Conservation (phyloP, 83 land plant genomes). For the Thuja plicata region DNA sequence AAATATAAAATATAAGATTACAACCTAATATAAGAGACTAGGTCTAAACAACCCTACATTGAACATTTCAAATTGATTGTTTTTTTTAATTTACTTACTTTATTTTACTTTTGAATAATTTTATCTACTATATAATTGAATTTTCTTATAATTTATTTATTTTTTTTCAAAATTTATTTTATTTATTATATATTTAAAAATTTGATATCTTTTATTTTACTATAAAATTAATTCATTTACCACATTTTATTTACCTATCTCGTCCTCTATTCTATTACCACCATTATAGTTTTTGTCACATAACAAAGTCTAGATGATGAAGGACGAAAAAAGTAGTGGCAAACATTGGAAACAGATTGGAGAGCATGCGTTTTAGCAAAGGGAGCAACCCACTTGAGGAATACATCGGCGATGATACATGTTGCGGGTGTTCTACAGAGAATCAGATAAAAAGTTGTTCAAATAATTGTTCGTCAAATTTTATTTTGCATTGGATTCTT, state of each 20-base stretch:
- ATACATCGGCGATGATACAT: slow-evolving; percentile 35
- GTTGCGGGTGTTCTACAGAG: neutral
- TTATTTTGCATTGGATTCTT: too few species aligned
- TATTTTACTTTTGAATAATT: too few species aligned
- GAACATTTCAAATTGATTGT: too few species aligned
- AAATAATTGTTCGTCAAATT: too few species aligned
- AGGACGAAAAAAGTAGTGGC: slow-evolving; percentile 21
- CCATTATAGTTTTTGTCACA: neutral
- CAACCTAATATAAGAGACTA: neutral
- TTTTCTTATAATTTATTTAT: too few species aligned
- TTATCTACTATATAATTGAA: neutral
- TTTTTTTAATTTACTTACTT: too few species aligned
- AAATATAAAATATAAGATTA: neutral
- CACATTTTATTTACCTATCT: too few species aligned
- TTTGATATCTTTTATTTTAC: too few species aligned
- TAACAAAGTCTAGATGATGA: slow-evolving; percentile 17
- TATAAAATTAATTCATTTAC: too few species aligned
- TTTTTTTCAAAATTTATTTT: too few species aligned
- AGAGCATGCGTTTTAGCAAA: slow-evolving; percentile 28
- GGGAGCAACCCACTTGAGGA: slow-evolving; percentile 28
- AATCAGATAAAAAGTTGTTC: neutral
- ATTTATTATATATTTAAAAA: too few species aligned
- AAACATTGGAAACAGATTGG: slow-evolving; percentile 32
- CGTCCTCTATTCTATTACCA: too few species aligned
- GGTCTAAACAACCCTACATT: neutral